Evolutionary conservation across 768 basidiomycete species (phyloP).

Genomic region (Panaeolus papilionaceus): DNA sequence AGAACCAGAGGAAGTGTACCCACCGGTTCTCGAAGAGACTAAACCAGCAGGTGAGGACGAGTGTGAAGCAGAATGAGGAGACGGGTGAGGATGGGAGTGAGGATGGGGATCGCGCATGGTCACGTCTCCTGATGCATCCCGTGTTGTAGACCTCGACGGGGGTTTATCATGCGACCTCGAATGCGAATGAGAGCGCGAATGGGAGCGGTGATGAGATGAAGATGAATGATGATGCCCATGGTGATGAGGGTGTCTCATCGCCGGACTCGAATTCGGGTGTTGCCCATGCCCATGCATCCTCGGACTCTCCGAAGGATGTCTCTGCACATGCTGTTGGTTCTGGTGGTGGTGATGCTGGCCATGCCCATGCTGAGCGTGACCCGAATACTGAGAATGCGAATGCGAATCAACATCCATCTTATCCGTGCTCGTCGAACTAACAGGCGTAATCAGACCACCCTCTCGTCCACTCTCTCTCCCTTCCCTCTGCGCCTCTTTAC

Average conservation of each 20-base stretch:
- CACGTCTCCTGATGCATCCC: background rate
- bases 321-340: background rate
- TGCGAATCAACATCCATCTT: background rate
- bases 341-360: background rate
- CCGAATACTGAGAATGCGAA: background rate
- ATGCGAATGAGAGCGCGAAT: background rate
- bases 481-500: too few species aligned
- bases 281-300: background rate
- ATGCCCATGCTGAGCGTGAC: background rate
- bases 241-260: background rate
- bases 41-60: too few species aligned
- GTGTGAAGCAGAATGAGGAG: background rate
- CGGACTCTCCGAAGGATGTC: background rate
- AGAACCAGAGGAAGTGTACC: too few species aligned
- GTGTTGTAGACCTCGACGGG: background rate
- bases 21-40: too few species aligned
- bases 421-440: conserved; percentile 6
- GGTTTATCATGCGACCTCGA: background rate
- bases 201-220: background rate
- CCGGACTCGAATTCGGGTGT: background rate
- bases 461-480: background rate
- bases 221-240: background rate
- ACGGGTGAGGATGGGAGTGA: background rate
- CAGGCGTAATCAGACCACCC: background rate
- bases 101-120: background rate